Evolutionary conservation across 108 stramenopile species (phyloP).

Genomic region (Pseudonitzschia pungens): DNA sequence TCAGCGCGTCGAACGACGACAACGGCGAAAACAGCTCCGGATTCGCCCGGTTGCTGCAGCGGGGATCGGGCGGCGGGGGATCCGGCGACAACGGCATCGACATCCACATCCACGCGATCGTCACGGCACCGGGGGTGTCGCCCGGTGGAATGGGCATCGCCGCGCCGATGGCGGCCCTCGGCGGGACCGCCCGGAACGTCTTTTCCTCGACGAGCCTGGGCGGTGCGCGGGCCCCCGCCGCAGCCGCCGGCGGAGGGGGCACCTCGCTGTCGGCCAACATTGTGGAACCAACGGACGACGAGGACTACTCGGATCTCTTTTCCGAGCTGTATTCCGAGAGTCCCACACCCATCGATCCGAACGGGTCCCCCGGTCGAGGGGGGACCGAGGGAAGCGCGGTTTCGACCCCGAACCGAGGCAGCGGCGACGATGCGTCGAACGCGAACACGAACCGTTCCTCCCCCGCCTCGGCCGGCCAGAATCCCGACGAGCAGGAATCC

Average conservation of each 20-base stretch:
- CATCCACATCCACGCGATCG: slow-evolving; percentile 91
- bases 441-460: not conserved
- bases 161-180: slow-evolving; percentile 15
- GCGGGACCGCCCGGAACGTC: slow-evolving; percentile 13
- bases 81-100: slow-evolving; percentile 60
- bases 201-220: slow-evolving; percentile 5
- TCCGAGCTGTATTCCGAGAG: slow-evolving; percentile 81
- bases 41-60: slow-evolving; percentile 40
- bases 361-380: slow-evolving; percentile 18
- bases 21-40: slow-evolving; percentile 34
- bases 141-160: slow-evolving; percentile 39
- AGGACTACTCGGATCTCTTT: slow-evolving; percentile 64
- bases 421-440: not conserved
- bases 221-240: not conserved
- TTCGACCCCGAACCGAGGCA: not conserved
- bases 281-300: slow-evolving; percentile 18
- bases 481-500: not conserved
- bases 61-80: slow-evolving; percentile 23
- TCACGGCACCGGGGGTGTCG: slow-evolving; percentile 64
- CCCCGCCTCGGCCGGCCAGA: not conserved
- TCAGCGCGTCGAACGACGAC: slow-evolving; percentile 15
- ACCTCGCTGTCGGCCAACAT: not conserved
- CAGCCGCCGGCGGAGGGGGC: slow-evolving; percentile 1
- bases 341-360: slow-evolving; percentile 67
- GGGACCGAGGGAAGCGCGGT: not conserved